Percentiles rank a stretch among this genome's conserved stretches.
These are phyloP conservation scores for Gastrolobium bilobum DNA, from an alignment of 306 rosid genomes.

Conservation along the genomic window DNA sequence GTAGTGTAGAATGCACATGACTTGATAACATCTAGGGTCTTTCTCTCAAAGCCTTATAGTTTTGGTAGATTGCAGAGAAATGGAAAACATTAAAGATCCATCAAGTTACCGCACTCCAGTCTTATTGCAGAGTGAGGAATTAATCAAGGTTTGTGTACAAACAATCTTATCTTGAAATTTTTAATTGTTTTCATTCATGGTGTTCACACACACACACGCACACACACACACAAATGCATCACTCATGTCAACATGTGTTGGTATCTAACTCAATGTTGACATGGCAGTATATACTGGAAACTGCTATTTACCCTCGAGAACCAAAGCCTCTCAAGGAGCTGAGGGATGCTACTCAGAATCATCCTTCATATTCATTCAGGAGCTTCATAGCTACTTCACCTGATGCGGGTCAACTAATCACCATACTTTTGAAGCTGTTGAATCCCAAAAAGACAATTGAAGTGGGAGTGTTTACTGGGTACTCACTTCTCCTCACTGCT, in stretches of 20 bases:
- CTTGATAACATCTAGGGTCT: not conserved
- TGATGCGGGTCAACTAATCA: conserved; percentile 57
- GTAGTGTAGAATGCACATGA: too few species aligned
- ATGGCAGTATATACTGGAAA: conserved; percentile 58
- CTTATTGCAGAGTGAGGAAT: conserved; percentile 48
- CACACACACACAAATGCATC: too few species aligned
- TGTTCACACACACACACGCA: too few species aligned
- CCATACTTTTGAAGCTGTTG: conserved; percentile 53
- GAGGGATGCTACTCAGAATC: conserved; percentile 44
- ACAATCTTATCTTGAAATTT: not conserved
- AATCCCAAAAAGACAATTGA: conserved; percentile 57
- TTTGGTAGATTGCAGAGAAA: not conserved
- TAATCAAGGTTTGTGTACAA: conserved; percentile 22
- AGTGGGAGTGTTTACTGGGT: conserved; percentile 63
- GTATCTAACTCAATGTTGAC: not conserved
- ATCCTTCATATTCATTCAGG: conserved; percentile 46
- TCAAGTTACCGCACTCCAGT: not conserved
- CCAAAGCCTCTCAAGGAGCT: not conserved
- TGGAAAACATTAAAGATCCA: conserved; percentile 37
- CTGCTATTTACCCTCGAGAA: conserved; percentile 31
- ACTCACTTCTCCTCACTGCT: conserved; percentile 8
- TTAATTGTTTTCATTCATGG: not conserved
- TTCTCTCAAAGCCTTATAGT: not conserved
- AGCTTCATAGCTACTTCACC: conserved; percentile 44
- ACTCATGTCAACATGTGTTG: too few species aligned